Base-by-base conservation (phyloP, 2,329 filamentous ascomycete species). In the Periglandula ipomoeae region DNA sequence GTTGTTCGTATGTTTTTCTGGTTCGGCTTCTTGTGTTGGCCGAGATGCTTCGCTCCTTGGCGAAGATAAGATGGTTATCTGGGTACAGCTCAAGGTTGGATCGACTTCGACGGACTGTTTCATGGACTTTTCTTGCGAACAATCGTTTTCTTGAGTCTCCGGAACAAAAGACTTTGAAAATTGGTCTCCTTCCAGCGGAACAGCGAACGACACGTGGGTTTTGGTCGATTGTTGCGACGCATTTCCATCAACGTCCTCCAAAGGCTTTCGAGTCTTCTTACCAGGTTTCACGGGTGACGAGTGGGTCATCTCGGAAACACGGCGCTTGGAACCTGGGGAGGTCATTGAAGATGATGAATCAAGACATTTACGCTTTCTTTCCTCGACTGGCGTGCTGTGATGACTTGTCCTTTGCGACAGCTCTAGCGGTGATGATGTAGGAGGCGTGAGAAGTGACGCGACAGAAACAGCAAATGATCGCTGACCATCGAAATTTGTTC, bases 231-330 rank as follows among this genome's bases (percentile, higher is more conserved):
- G 35, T 17, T 53, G 53, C 1, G 47, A 49, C 2, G 55, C 55
- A 42, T 62, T 59, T 47, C 58, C 47, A 47, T 60, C 47, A 38
- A 61, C 55, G 10, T 58, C 47, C 15, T 45, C 47, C 1, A 64
- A 47, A 9, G 61, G 55, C 32, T 40, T 49, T 5, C 58, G 61
- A 8, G 26, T 26, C 44, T 52, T 46, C 2, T 23, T 32, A 4
- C 32, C 13, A 13, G 20, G 2, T 6, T 26, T 10, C 2, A 26
- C 11, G n/a, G 35, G 4, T 8, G 22, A 45, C 19, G 19, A 30
- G 4, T 26, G 19, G 26, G 17, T n/a, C 4, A 17, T 8, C 4
- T 19, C 24, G 1, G 22, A 30, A 1, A 30, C 23, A 17, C 45
- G 58, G 6, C 35, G 54, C 49, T 64, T 65, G 32, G 20, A 48